Base-by-base conservation (phyloP, 768 basidiomycete genomes). In the Rhizopogon roseolus region DNA sequence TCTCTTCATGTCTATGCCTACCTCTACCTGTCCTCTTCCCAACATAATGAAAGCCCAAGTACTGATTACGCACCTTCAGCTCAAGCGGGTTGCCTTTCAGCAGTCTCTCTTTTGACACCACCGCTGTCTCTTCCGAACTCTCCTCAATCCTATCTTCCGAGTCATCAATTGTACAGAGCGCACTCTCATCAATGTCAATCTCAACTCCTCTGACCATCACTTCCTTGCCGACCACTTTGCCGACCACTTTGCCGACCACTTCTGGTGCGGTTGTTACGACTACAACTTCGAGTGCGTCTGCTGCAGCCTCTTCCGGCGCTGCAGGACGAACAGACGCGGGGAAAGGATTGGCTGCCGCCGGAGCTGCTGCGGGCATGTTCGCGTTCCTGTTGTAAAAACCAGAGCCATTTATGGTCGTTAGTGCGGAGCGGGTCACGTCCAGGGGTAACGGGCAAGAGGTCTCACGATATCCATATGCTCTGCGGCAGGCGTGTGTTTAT, bases 101-200 rank as follows among this genome's bases (percentile, higher is more conserved):
- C 41, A 46, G 46, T 4, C 16, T 67, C 25, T 44, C 62, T 5
- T 61, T 67, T 10, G 60, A 67, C 48, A 65, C 65, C 17, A 64
- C 62, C 5, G 67, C 50, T 5, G 8, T 40, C 0, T 32, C 59
- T 4, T 67, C 66, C 32, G 0, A 55, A 27, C 19, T 64, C 37
- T 57, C 65, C 9, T 59, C 54, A 6, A 52, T 60, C 54, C 57
- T 65, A 41, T 65, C 67, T 34, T 63, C 67, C 25, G 57, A 64
- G 19, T 65, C 66, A 17, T 62, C 53, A 28, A 50, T 50, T 6
- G 0, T 66, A 40, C 41, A 13, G 16, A 59, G 67, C 5, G 32
- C 14, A 14, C 13, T 42, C 19, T 8, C 25, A 42, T 25, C 22
- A 2, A 14, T 25, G 27, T 25, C 22, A 2, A 14, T 25, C 13